phyloP scores from a whole-genome alignment of 169 alveolate species.

The Cryptosporidium sp. region DNA sequence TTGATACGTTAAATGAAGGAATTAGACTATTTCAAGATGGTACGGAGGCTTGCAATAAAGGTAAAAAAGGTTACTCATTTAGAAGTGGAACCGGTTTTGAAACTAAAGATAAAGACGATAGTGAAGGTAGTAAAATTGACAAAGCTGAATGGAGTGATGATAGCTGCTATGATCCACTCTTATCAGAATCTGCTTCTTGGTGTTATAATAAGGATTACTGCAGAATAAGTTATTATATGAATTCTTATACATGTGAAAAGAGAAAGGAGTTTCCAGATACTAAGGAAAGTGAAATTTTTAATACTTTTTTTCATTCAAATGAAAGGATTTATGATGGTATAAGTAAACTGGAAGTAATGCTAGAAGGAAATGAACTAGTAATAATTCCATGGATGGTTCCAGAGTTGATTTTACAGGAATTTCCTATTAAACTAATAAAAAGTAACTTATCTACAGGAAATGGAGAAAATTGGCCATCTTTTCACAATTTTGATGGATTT shows the following conservation, averaged over 20 bases:
- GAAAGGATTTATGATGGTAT: constrained; percentile 55
- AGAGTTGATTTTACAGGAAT: constrained; percentile 22
- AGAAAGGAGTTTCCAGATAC: constrained; percentile 31
- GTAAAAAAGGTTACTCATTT: neutral
- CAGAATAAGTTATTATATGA: constrained; percentile 3
- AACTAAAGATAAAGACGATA: too few relatives aligned
- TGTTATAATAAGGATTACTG: constrained; percentile 48
- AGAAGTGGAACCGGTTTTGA: neutral
- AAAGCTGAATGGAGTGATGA: neutral
- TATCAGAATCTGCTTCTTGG: constrained; percentile 37
- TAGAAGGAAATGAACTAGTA: constrained; percentile 62
- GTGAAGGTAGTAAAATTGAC: neutral
- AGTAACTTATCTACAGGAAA: constrained; percentile 20
- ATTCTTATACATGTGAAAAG: constrained; percentile 28
- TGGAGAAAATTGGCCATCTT: constrained; percentile 73
- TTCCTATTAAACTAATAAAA: constrained; percentile 49
- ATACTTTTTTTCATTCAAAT: constrained; percentile 10
- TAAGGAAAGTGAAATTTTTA: neutral
- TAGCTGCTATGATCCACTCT: constrained; percentile 40
- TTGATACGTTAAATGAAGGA: constrained; percentile 66
- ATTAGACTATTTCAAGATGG: constrained; percentile 48
- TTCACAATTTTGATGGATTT: constrained; percentile 63
- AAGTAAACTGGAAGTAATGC: neutral
- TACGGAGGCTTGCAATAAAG: constrained; percentile 60
- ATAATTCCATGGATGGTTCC: constrained; percentile 55